Base-by-base conservation (phyloP, 441 rosid species). In the Rhodomyrtus psidioides region DNA sequence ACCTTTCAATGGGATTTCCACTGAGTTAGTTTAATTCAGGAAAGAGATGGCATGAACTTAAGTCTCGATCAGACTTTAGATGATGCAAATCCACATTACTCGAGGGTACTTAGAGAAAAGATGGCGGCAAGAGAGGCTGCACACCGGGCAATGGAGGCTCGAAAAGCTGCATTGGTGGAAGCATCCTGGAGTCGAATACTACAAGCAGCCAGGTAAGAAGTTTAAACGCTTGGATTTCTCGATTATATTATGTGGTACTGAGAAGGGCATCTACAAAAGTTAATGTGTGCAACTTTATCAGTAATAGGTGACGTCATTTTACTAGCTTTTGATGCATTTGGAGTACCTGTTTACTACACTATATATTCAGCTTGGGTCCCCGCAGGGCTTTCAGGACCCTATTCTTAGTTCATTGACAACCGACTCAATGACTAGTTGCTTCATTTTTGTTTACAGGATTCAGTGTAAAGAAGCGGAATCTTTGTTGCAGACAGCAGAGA, bases 91-190 rank as follows among this genome's bases (percentile, higher is more conserved):
- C 99, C 96, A 82, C 99, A 95, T 89, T 94, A 96, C 89, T 97
- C 93, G 26, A 94, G 91, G 90, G 98, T 97, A 51, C 84, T 95
- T 65, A 91, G 97, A 90, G 99, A 97, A 86, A 94, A 97, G 91
- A 97, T 97, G 86, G 99, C 97, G 75, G 98, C 95, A 49, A 92
- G 93, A 89, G 99, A 95, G 85, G 98, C 99, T 90, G 98, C 98
- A 74, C 87, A 94, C 59, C 90, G 87, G 56, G 99, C 97, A 83
- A 94, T 94, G 94, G 98, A 94, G 89, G 96, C 98, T 81, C 94
- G 96, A 24, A 97, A 94, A 88, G 98, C 97, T 88, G 98, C 98
- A 60, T 56, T 96, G 86, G 97, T 95, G 74, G 98, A 97, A 92
- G 96, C 97, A 65, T 96, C 99, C 84, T 96, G 99, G 99, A 94